Evolutionary conservation across 176 grass and related monocot genomes (phyloP).

Genomic region (Bolboschoenus planiculmis): DNA sequence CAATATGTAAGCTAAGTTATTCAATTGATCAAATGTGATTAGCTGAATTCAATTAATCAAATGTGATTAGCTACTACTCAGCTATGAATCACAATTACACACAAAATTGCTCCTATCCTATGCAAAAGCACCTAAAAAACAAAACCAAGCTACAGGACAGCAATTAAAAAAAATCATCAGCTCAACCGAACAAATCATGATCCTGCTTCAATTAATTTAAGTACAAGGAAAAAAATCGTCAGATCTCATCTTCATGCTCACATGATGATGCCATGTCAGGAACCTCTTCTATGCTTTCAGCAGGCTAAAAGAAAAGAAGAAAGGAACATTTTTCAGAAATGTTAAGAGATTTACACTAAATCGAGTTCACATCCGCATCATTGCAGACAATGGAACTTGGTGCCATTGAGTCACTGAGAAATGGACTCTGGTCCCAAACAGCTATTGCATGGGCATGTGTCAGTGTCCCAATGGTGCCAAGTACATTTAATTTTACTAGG

Average conservation of each 20-base stretch:
- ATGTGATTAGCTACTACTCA: background rate
- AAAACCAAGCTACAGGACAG: background rate
- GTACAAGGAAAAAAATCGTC: background rate
- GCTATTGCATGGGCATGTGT: background rate
- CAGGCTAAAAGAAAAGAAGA: conserved; percentile 38
- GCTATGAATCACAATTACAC: background rate
- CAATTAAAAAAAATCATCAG: background rate
- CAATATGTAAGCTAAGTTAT: background rate
- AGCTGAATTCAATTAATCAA: background rate
- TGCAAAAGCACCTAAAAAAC: background rate
- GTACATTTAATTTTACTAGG: background rate
- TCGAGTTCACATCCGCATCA: background rate
- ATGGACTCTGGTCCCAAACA: background rate
- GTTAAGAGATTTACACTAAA: background rate
- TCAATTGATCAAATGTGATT: background rate
- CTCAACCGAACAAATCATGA: background rate
- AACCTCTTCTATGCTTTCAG: conserved; percentile 71
- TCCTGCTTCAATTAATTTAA: background rate
- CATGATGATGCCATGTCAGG: conserved; percentile 49
- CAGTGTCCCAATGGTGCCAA: background rate
- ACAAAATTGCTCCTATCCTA: background rate
- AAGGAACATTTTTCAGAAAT: background rate
- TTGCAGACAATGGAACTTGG: background rate
- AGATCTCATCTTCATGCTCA: conserved; percentile 9
- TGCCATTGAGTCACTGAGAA: background rate